A percentile compares a stretch with the other conserved stretches of the same genome.
These are phyloP conservation scores for Lomentospora prolificans DNA, from an alignment of 2,329 filamentous ascomycete species.

Conservation along the genomic window DNA sequence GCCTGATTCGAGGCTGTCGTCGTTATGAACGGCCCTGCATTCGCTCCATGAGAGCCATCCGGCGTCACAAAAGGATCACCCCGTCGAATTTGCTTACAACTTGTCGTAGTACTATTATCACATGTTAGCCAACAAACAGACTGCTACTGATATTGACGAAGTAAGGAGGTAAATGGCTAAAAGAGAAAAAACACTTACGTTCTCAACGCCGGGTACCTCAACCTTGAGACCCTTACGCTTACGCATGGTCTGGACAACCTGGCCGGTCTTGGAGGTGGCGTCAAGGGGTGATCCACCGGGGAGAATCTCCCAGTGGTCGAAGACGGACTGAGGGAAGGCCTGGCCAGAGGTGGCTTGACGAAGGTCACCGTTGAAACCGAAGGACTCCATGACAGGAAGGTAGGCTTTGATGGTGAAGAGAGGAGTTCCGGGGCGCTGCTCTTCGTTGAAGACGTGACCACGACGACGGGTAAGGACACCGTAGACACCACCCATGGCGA, in stretches of 20 bases:
- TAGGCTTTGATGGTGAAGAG: slow-evolving; percentile 98
- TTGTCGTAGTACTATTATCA: slow-evolving; percentile 88
- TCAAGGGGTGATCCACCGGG: slow-evolving; percentile 91
- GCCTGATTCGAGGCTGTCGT: neutral
- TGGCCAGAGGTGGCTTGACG: slow-evolving; percentile 88
- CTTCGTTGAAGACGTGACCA: slow-evolving; percentile 98
- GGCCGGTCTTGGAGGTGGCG: slow-evolving; percentile 67
- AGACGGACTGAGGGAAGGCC: slow-evolving; percentile 97
- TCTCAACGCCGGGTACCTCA: slow-evolving; percentile 83
- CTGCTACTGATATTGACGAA: slow-evolving; percentile 24
- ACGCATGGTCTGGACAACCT: slow-evolving; percentile 79
- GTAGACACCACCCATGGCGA: slow-evolving; percentile 99
- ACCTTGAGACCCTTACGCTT: slow-evolving; percentile 99
- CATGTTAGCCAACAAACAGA: slow-evolving; percentile 17
- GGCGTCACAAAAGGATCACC: neutral
- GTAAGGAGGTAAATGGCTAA: slow-evolving; percentile 18
- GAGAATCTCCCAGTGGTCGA: slow-evolving; percentile 97
- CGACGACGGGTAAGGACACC: slow-evolving; percentile 93
- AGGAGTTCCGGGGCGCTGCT: slow-evolving; percentile 96
- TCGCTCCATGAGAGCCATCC: slow-evolving; percentile 1
- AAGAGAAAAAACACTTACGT: slow-evolving; percentile 56
- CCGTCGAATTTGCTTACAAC: slow-evolving; percentile 54
- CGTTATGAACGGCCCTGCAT: slow-evolving; percentile 1
- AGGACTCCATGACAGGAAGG: slow-evolving; percentile 92
- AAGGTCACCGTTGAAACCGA: slow-evolving; percentile 98